A percentile compares a stretch with the other conserved stretches of the same genome.
Evolutionary conservation across 2,329 filamentous ascomycete genomes (phyloP).

Genomic region (Fusarium pseudograminearum): DNA sequence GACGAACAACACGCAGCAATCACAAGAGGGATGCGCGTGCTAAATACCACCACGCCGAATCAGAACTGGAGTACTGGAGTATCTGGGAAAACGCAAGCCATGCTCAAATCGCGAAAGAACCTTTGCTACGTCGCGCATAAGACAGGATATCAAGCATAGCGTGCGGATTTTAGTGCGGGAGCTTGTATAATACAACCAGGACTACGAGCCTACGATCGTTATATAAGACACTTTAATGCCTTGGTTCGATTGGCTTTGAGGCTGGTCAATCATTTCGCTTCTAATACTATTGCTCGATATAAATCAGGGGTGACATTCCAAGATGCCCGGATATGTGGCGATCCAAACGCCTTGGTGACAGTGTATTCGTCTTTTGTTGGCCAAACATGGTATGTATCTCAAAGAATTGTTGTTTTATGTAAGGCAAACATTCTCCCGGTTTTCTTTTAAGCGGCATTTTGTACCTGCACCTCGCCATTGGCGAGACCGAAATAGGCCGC

Average conservation of each 20-base stretch:
- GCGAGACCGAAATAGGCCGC: constrained; percentile 96
- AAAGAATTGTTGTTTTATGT: not conserved
- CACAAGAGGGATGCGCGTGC: constrained; percentile 76
- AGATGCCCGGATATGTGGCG: constrained; percentile 6
- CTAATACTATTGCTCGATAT: constrained; percentile 13
- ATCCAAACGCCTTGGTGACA: not conserved
- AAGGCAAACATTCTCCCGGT: not conserved
- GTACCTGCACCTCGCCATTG: constrained; percentile 70
- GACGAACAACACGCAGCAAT: constrained; percentile 76
- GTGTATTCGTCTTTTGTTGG: not conserved
- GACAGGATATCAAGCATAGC: constrained; percentile 52
- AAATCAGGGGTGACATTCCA: constrained; percentile 13
- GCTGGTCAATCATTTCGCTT: constrained; percentile 34
- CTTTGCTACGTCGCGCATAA: constrained; percentile 35
- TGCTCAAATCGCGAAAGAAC: constrained; percentile 36
- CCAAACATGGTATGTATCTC: constrained; percentile 1
- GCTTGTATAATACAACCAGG: constrained; percentile 54
- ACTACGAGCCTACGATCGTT: constrained; percentile 52
- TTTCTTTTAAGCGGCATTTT: constrained; percentile 43
- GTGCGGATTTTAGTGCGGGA: constrained; percentile 48
- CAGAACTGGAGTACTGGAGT: constrained; percentile 45
- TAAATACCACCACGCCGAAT: constrained; percentile 43
- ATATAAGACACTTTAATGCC: constrained; percentile 50
- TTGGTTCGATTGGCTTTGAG: constrained; percentile 27
- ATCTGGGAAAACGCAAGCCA: constrained; percentile 41